Evolutionary conservation across 805 yeast species (phyloP).

Genomic region (Starmerella vaccinii): DNA sequence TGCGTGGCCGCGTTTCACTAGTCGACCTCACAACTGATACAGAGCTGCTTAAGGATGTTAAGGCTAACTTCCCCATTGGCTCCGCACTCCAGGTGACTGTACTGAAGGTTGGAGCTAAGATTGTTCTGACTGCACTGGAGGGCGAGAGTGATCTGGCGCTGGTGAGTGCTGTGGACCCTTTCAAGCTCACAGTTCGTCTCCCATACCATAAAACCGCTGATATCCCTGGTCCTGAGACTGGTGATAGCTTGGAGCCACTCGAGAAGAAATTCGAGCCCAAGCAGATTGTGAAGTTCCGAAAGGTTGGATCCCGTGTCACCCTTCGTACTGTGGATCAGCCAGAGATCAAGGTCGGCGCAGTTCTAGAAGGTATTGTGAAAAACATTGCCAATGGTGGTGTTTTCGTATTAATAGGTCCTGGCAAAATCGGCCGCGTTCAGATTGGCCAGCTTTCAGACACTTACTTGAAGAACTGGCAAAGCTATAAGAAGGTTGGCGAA

Average conservation of each 20-base stretch:
- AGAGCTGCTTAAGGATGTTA: slow-evolving; percentile 40
- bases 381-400: slow-evolving; percentile 64
- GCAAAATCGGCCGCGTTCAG: slow-evolving; percentile 67
- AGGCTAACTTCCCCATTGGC: slow-evolving; percentile 59
- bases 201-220: slow-evolving; percentile 54
- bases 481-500: slow-evolving; percentile 59
- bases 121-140: slow-evolving; percentile 27
- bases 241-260: slow-evolving; percentile 49
- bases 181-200: slow-evolving; percentile 56
- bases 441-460: slow-evolving; percentile 73
- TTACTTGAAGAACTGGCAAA: slow-evolving; percentile 80
- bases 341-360: slow-evolving; percentile 40
- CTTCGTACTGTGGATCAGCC: slow-evolving; percentile 38
- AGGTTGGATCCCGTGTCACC: slow-evolving; percentile 35
- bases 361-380: slow-evolving; percentile 73
- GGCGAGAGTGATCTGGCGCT: slow-evolving; percentile 54
- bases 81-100: slow-evolving; percentile 54
- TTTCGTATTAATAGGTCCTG: slow-evolving; percentile 63
- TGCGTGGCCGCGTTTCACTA: slow-evolving; percentile 56
- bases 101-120: slow-evolving; percentile 37
- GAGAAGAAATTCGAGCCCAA: slow-evolving; percentile 32
- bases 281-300: slow-evolving; percentile 33
- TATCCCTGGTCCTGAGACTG: slow-evolving; percentile 66
- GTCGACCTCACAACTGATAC: slow-evolving; percentile 52
- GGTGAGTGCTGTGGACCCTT: slow-evolving; percentile 47